Evolutionary conservation across 228 moss, liverwort and hornwort species (phyloP).

Genomic region (Sphagnum magellanicum): DNA sequence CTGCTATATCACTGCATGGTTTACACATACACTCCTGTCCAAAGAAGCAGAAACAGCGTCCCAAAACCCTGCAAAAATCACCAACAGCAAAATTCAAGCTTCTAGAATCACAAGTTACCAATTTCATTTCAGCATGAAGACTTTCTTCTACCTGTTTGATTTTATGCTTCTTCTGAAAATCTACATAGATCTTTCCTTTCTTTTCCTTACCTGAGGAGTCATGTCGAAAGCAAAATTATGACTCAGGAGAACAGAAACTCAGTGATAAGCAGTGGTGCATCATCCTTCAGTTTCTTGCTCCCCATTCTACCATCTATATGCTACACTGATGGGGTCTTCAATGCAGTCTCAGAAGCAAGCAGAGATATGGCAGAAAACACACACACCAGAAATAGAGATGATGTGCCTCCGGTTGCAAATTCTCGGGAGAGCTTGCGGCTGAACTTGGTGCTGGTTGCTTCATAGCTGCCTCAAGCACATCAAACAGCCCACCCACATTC

Average conservation of each 20-base stretch:
- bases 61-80: constrained; percentile 70
- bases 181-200: not conserved
- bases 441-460: constrained; percentile 83
- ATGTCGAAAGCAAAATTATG: too few relatives aligned
- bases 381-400: constrained; percentile 78
- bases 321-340: constrained; percentile 1
- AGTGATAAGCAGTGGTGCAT: not conserved
- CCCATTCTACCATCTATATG: not conserved
- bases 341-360: not conserved
- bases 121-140: too few relatives aligned
- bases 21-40: constrained; percentile 93
- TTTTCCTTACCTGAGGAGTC: too few relatives aligned
- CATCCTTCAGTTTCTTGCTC: not conserved
- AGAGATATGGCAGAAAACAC: not conserved
- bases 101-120: too few relatives aligned
- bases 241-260: not conserved
- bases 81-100: too few relatives aligned
- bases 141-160: not conserved
- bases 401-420: constrained; percentile 71
- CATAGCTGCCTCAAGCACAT: constrained; percentile 43
- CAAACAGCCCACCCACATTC: not conserved
- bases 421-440: constrained; percentile 78
- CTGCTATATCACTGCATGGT: too few relatives aligned
- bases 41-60: constrained; percentile 80
- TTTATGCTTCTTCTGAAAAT: not conserved